These are phyloP conservation scores for Amanita pseudoporphyria DNA, from an alignment of 768 basidiomycete genomes.

Conservation along the genomic window DNA sequence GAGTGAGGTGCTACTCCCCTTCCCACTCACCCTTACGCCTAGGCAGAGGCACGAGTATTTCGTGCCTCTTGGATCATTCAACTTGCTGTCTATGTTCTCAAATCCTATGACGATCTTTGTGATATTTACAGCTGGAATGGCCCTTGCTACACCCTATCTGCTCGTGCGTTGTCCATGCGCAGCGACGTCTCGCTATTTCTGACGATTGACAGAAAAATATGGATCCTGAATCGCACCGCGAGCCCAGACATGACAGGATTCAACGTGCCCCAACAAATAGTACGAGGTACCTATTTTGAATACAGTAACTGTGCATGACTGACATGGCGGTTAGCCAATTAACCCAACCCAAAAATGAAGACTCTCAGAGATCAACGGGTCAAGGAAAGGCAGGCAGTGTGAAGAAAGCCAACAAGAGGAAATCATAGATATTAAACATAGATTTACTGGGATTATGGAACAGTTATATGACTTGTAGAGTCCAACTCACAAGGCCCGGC, in stretches of 20 bases:
- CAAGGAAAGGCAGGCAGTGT: background rate
- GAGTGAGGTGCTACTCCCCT: constrained; percentile 41
- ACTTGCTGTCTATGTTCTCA: constrained; percentile 63
- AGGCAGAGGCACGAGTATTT: constrained; percentile 56
- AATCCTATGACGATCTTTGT: constrained; percentile 84
- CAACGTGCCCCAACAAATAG: constrained; percentile 51
- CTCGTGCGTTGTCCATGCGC: constrained; percentile 36
- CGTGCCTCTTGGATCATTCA: constrained; percentile 62
- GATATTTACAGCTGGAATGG: constrained; percentile 54
- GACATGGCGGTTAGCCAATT: constrained; percentile 27
- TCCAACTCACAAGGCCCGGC: constrained; percentile 4
- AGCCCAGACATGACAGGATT: constrained; percentile 52
- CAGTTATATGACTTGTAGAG: background rate
- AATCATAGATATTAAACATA: background rate
- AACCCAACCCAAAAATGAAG: constrained; percentile 23
- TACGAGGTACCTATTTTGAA: constrained; percentile 36
- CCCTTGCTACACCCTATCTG: constrained; percentile 66
- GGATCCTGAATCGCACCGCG: constrained; percentile 61
- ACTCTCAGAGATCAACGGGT: constrained; percentile 12
- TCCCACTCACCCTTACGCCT: constrained; percentile 51
- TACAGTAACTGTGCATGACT: background rate
- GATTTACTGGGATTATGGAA: background rate
- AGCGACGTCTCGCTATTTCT: constrained; percentile 5
- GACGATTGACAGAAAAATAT: constrained; percentile 52
- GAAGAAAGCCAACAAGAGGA: constrained; percentile 10